A percentile compares a stretch with the other conserved stretches of the same genome.
Conservation (phyloP, 306 rosid species). For the Fragaria iinumae region DNA sequence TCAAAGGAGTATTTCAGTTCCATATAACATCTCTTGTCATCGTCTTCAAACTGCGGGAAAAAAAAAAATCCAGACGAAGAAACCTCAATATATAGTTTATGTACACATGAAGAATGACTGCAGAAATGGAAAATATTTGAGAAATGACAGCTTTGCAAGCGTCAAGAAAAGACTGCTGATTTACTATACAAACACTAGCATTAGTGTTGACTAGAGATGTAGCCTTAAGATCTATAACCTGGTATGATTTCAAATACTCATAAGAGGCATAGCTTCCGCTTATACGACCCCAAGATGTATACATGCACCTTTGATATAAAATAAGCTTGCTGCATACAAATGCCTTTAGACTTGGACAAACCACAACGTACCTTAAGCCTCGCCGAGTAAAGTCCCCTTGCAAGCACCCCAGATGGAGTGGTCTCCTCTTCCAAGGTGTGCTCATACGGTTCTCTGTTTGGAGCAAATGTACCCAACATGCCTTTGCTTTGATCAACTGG, state of each 20-base stretch:
- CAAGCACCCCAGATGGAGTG: slow-evolving; percentile 83
- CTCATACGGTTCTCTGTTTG: slow-evolving; percentile 65
- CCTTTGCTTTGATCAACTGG: slow-evolving; percentile 86
- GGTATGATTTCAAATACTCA: neutral
- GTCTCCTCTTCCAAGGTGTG: slow-evolving; percentile 80
- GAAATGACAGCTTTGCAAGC: neutral
- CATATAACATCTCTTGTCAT: slow-evolving; percentile 53
- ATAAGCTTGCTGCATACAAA: neutral
- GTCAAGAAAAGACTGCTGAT: neutral
- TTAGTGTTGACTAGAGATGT: neutral
- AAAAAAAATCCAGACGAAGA: neutral
- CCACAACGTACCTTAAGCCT: slow-evolving; percentile 63
- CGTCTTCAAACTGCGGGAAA: slow-evolving; percentile 49
- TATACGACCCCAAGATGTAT: neutral
- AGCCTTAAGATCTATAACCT: neutral
- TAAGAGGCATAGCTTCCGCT: neutral
- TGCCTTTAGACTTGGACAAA: neutral
- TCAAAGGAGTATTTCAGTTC: slow-evolving; percentile 49
- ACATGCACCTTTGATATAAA: neutral
- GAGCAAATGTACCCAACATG: slow-evolving; percentile 97
- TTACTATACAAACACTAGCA: neutral
- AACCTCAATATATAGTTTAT: neutral
- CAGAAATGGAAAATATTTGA: neutral
- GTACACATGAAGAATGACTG: neutral
- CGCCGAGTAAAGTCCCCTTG: slow-evolving; percentile 87